Evolutionary conservation across 805 yeast genomes (phyloP), one percentile per base, ranked within the genome.

Genomic region (Scheffersomyces stipitis): DNA sequence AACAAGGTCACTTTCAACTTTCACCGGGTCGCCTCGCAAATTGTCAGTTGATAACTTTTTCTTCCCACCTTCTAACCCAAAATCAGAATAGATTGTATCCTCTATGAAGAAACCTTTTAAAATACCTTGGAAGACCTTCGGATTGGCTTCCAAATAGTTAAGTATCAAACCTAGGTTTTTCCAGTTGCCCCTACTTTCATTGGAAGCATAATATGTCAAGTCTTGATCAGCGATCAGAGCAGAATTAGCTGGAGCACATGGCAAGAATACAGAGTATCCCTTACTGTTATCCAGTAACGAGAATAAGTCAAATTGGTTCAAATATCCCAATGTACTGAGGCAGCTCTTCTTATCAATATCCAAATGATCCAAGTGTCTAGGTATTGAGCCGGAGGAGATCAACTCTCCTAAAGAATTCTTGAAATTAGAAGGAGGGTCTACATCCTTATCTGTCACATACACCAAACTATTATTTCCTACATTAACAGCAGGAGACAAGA

Each of bases 221-320:
- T 20, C 24, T n/a, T n/a, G n/a, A n/a, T n/a, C n/a, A n/a, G n/a
- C n/a, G n/a, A n/a, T n/a, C n/a, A n/a, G n/a, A n/a, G n/a, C n/a
- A n/a, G n/a, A n/a, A 20, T 20, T 20, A 20, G 30, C 22, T 10
- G 26, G 30, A 14, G 84, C 80, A 39, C 89, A 81, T 0, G 98
- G 98, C 18, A 90, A 63, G 36, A 90, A 76, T 0, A 83, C 61
- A 0, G 96, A 78, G 62, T 88, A 87, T 0, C 95, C 95, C 15
- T 64, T 51, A 18, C 51, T 52, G 40, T 81, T 83, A 4, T 70
- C 71, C 9, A 71, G 62, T 28, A 83, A 66, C 39, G 75, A 74
- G 15, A 78, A 60, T 22, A 86, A 56, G 6, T 69, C 72, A 29
- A 78, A 67, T 12, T 72, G 60, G 32, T 75, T 71, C 40, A 90